phyloP scores from a whole-genome alignment of 345 rosid species.

The Eutrema yunnanense region DNA sequence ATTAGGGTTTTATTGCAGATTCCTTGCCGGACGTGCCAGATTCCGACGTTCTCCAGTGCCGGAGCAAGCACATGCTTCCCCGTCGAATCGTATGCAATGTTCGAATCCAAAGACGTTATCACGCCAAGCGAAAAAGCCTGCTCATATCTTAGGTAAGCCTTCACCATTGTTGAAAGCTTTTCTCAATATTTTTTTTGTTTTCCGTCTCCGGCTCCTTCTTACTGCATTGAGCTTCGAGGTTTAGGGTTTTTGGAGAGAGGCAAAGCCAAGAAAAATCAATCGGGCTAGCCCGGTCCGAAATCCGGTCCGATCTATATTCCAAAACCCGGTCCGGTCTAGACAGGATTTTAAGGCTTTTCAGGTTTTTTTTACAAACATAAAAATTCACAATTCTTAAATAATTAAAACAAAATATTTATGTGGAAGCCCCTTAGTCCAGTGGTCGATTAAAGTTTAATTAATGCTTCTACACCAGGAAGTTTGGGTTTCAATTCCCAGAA shows the following conservation, averaged over 20 bases:
- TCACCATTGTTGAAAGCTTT: conserved; percentile 41
- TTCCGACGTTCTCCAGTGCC: conserved; percentile 75
- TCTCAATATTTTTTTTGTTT: not conserved
- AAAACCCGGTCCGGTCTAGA: too few relatives aligned
- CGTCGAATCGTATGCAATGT: conserved; percentile 56
- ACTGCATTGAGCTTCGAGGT: not conserved
- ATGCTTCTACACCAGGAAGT: too few relatives aligned
- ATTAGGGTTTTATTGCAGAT: conserved; percentile 56
- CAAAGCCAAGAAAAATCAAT: not conserved
- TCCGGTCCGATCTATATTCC: too few relatives aligned
- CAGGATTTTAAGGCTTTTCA: too few relatives aligned
- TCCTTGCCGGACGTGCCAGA: conserved; percentile 96
- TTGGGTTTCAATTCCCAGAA: too few relatives aligned
- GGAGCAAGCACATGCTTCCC: conserved; percentile 74
- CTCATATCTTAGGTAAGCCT: conserved; percentile 65
- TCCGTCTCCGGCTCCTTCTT: not conserved
- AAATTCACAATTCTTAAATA: too few relatives aligned
- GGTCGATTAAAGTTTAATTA: too few relatives aligned
- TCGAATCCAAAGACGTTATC: conserved; percentile 52
- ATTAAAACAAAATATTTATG: too few relatives aligned
- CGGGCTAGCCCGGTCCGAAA: too few relatives aligned
- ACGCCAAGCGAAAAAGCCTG: conserved; percentile 66
- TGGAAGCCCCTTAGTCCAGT: too few relatives aligned
- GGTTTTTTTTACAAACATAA: too few relatives aligned
- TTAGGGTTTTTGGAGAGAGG: conserved; percentile 13